Percentiles rank a stretch among this genome's conserved stretches.
These are phyloP conservation scores for Blastobotrys parvus DNA, from an alignment of 805 yeast genomes.

Conservation along the genomic window DNA sequence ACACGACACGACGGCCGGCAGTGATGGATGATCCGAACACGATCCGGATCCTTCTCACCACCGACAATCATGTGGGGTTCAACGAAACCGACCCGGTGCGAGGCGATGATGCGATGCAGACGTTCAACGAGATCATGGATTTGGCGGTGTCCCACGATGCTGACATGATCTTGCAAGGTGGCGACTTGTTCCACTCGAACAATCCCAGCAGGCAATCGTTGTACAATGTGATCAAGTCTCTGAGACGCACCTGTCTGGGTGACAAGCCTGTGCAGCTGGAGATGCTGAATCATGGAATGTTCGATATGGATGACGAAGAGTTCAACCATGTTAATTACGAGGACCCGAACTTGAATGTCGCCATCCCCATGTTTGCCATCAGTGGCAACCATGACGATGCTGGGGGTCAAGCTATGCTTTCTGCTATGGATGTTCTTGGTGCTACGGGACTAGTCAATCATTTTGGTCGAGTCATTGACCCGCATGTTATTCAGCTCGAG, in stretches of 20 bases:
- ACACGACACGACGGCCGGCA: no score
- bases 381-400: slow-evolving; percentile 97
- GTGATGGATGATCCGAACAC: no score
- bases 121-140: slow-evolving; percentile 75
- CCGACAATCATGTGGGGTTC: slow-evolving; percentile 96
- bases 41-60: slow-evolving; percentile 69
- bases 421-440: slow-evolving; percentile 79
- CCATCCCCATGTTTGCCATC: slow-evolving; percentile 85
- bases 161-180: slow-evolving; percentile 86
- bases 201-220: slow-evolving; percentile 82
- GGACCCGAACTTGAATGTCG: slow-evolving; percentile 82
- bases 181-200: slow-evolving; percentile 86
- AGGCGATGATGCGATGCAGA: slow-evolving; percentile 82
- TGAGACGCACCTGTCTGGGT: slow-evolving; percentile 69
- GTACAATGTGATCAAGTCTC: slow-evolving; percentile 68
- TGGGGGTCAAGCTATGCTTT: slow-evolving; percentile 63
- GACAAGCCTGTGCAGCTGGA: slow-evolving; percentile 83
- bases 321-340: slow-evolving; percentile 72
- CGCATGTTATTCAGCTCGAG: slow-evolving; percentile 61
- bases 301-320: slow-evolving; percentile 42
- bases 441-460: slow-evolving; percentile 81
- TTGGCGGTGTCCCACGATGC: slow-evolving; percentile 60
- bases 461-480: slow-evolving; percentile 73
- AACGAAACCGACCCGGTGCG: slow-evolving; percentile 82
- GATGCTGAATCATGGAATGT: slow-evolving; percentile 67